Evolutionary conservation across 768 basidiomycete genomes (phyloP), one percentile per base, ranked within the genome.

Genomic region (Pleurotus citrinopileatus): DNA sequence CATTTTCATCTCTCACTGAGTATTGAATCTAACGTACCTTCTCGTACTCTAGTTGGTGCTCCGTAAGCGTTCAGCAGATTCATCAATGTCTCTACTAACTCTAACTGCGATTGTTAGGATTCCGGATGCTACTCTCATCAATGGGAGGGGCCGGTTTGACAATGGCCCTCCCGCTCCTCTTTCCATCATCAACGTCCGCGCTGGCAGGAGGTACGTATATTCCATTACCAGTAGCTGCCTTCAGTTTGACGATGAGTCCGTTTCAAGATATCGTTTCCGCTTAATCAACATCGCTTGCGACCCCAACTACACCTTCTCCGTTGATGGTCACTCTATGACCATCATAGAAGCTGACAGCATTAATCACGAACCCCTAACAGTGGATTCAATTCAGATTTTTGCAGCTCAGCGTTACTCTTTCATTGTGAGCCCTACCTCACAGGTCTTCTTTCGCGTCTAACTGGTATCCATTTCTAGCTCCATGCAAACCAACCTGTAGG

Each of bases 341-440:
- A 67, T 84, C 50, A 82, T 84, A 36, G 82, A 84, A 58, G 77
- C 64, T 1, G 82, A 84, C 43, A 73, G 76, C 1, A 66, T 63
- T 42, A 74, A 75, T 57, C 72, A 72, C 0, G 37, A 61, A 20
- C 77, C 82, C 0, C 62, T 76, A 5, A 63, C 66, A 3, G 79
- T 79, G 2, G 76, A 79, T 43, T 69, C 65, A 12, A 63, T 74
- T 34, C 58, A 76, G 26, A 76, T 84, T 32, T 79, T 72, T 44
- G 65, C 63, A 10, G 77, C 65, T 2, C 75, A 77, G 56, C 69
- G 75, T 13, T 76, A 77, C 44, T 77, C 75, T 0, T 57, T 77
- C 48, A 59, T 77, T 29, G n/a, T n/a, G n/a, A n/a, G n/a, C n/a
- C n/a, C n/a, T n/a, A n/a, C n/a, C n/a, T n/a, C n/a, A n/a, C n/a